These are phyloP conservation scores for Glycine soja DNA, from an alignment of 306 rosid genomes.

Conservation along the genomic window DNA sequence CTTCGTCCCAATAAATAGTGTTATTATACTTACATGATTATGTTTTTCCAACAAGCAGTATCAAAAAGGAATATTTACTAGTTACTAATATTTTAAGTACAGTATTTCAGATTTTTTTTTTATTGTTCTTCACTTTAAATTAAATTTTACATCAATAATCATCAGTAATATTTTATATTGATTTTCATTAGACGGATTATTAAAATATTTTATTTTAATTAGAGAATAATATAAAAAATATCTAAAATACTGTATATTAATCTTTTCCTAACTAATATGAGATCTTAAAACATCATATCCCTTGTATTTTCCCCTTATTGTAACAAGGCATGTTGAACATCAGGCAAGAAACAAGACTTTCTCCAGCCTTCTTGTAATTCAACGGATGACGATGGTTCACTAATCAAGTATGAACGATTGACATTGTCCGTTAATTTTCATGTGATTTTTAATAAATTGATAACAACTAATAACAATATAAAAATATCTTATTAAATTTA, in stretches of 20 bases:
- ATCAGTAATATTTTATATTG: neutral
- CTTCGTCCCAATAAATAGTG: too few relatives aligned
- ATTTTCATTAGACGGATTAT: neutral
- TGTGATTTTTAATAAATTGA: neutral
- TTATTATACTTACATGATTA: too few relatives aligned
- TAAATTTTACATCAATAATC: neutral
- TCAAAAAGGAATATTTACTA: neutral
- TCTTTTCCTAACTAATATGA: neutral
- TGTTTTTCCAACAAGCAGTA: neutral
- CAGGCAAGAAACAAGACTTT: neutral
- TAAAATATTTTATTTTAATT: neutral
- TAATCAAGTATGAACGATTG: neutral
- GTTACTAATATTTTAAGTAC: too few relatives aligned
- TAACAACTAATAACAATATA: neutral
- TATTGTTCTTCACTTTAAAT: neutral
- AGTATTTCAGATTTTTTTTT: too few relatives aligned
- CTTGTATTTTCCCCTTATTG: neutral
- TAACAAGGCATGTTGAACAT: too few relatives aligned
- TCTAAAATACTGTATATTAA: neutral
- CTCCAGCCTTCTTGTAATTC: neutral
- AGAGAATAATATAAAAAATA: neutral
- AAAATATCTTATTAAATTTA: neutral
- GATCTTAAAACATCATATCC: neutral
- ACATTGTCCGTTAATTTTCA: conserved; percentile 3
- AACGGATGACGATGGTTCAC: conserved; percentile 5